Evolutionary conservation across 2,329 filamentous ascomycete species (phyloP).

Genomic region (Colletotrichum spaethianum): DNA sequence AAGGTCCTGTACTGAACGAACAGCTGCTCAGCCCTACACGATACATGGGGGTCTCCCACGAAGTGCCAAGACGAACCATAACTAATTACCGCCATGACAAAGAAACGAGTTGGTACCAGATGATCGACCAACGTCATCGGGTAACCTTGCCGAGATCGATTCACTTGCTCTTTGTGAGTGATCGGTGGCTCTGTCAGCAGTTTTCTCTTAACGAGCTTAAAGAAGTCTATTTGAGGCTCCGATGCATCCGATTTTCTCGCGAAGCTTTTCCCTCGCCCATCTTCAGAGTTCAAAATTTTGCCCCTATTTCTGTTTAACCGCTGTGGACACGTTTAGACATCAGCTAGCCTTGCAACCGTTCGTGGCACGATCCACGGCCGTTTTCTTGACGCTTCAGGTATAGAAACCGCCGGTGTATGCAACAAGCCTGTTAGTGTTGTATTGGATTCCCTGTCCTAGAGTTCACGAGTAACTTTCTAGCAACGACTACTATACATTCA

Average conservation of each 20-base stretch:
- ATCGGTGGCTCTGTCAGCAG: too few species aligned
- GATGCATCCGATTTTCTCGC: not conserved
- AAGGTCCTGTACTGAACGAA: constrained; percentile 10
- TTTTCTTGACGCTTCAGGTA: too few species aligned
- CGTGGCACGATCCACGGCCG: too few species aligned
- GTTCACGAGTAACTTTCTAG: too few species aligned
- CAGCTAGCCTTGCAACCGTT: too few species aligned
- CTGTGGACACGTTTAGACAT: too few species aligned
- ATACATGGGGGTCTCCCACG: constrained; percentile 14
- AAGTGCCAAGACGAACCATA: constrained; percentile 16
- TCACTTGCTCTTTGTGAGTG: not conserved
- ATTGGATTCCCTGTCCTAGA: too few species aligned
- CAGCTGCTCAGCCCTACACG: constrained; percentile 23
- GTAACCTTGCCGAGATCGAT: not conserved
- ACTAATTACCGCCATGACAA: not conserved
- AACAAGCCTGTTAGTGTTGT: too few species aligned
- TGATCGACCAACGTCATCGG: not conserved
- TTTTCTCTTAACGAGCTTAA: not conserved
- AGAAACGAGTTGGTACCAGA: not conserved
- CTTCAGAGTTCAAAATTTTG: too few species aligned
- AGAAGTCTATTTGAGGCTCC: not conserved
- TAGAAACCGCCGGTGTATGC: too few species aligned
- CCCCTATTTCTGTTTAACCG: too few species aligned
- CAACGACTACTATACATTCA: too few species aligned
- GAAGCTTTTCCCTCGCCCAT: not conserved